Conservation (phyloP, 164 flowering plant genomes). For the Echeveria elegans region DNA sequence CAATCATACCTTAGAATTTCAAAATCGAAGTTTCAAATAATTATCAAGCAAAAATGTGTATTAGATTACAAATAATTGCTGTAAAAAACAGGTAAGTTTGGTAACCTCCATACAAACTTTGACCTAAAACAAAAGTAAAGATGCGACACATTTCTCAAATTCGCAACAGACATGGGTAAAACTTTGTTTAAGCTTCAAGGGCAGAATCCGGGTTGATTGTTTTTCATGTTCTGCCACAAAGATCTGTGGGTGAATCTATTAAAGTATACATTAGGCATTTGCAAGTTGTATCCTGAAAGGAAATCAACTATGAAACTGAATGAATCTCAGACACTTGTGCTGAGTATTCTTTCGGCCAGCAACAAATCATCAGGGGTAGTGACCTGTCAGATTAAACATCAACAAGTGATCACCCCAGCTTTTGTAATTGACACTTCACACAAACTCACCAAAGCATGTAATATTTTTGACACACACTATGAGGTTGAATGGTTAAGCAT, state of each 20-base stretch:
- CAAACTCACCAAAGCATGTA: background rate
- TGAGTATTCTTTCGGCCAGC: conserved; percentile 73
- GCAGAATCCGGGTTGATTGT: background rate
- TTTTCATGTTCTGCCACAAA: background rate
- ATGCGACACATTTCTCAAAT: too few species aligned
- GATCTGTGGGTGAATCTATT: too few species aligned
- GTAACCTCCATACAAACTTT: too few species aligned
- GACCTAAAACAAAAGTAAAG: too few species aligned
- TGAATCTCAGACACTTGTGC: conserved; percentile 14
- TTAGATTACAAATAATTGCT: too few species aligned
- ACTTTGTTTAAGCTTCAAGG: background rate
- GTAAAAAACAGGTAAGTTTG: too few species aligned
- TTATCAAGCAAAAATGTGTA: too few species aligned
- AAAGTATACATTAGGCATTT: background rate
- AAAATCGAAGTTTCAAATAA: too few species aligned
- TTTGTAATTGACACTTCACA: background rate
- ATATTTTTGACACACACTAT: background rate
- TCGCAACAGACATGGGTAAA: background rate
- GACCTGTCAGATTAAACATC: conserved; percentile 36
- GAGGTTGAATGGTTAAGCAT: background rate
- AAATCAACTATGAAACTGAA: background rate
- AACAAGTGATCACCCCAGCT: background rate
- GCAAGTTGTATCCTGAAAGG: background rate
- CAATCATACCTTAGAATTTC: too few species aligned
- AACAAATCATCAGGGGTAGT: conserved; percentile 84